Evolutionary conservation across 192 early-diverging fungal genomes (phyloP).

Genomic region (Phlyctochytrium arcticum): DNA sequence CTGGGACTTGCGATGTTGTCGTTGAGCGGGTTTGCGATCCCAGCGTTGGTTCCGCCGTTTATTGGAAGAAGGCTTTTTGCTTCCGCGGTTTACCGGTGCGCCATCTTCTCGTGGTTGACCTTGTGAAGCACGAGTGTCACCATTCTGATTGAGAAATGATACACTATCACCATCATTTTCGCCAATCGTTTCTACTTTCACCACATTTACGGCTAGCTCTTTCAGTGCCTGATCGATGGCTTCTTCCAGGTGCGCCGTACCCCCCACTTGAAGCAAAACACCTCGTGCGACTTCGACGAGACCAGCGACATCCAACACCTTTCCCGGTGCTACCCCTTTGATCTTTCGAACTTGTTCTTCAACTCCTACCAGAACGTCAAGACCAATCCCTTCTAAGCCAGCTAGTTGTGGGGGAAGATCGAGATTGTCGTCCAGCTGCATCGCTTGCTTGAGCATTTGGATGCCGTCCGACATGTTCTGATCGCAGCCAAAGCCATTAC

Average conservation of each 20-base stretch:
- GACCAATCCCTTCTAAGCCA: constrained; percentile 18
- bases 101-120: no score
- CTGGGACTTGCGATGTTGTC: no score
- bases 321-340: constrained; percentile 14
- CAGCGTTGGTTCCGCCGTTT: no score
- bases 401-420: constrained; percentile 31
- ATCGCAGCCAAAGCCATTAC: constrained; percentile 40
- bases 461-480: constrained; percentile 31
- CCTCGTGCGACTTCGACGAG: constrained; percentile 1
- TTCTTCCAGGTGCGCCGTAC: not conserved
- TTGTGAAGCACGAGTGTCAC: no score
- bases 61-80: no score
- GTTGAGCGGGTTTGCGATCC: no score
- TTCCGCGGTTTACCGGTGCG: no score
- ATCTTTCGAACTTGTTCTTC: constrained; percentile 16
- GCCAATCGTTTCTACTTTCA: constrained; percentile 4
- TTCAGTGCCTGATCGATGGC: not conserved
- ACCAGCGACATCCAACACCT: constrained; percentile 23
- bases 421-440: constrained; percentile 19
- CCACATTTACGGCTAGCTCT: not conserved
- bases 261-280: not conserved
- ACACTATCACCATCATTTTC: not conserved
- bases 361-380: constrained; percentile 23
- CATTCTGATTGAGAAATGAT: no score
- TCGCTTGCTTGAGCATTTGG: constrained; percentile 23